Percentiles rank a stretch among this genome's conserved stretches.
These are phyloP conservation scores for Plasmodium vivax DNA, from an alignment of 169 alveolate genomes.

Conservation along the genomic window DNA sequence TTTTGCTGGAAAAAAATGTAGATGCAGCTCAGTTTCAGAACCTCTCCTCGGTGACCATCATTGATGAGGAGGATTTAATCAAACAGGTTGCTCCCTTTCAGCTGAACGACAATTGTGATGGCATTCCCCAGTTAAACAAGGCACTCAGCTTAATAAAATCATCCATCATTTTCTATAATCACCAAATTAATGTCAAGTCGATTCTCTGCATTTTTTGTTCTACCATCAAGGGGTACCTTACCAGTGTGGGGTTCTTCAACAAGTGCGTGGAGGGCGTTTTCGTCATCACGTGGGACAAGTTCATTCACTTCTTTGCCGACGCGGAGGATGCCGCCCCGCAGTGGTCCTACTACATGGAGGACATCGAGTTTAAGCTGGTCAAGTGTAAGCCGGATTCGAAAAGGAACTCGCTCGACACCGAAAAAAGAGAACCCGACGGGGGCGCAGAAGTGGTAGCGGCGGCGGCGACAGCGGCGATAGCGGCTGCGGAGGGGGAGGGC, in stretches of 20 bases:
- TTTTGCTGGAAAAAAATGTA: constrained; percentile 51
- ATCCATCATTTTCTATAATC: constrained; percentile 29
- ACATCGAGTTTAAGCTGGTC: constrained; percentile 45
- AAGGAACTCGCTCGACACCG: background rate
- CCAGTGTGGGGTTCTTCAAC: constrained; percentile 70
- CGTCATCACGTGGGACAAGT: constrained; percentile 69
- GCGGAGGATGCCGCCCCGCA: constrained; percentile 60
- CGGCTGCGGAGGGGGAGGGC: background rate
- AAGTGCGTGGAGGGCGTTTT: constrained; percentile 51
- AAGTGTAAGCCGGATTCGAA: background rate
- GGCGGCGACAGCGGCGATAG: background rate
- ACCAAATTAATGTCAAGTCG: constrained; percentile 36
- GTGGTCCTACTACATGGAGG: constrained; percentile 68
- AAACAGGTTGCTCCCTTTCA: constrained; percentile 26
- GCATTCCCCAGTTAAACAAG: constrained; percentile 43
- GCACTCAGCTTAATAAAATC: constrained; percentile 48
- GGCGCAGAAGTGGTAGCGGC: background rate
- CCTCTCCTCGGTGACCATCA: constrained; percentile 10
- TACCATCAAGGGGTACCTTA: constrained; percentile 39
- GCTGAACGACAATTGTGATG: constrained; percentile 8
- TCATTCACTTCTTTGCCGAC: constrained; percentile 42
- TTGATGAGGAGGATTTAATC: constrained; percentile 43
- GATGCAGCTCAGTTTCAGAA: constrained; percentile 51
- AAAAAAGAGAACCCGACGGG: background rate
- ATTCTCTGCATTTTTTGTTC: constrained; percentile 59